Percentiles rank a stretch among this genome's conserved stretches.
These are phyloP conservation scores for Caryopteris hybrid DNA, from an alignment of 305 asterid genomes.

Conservation along the genomic window DNA sequence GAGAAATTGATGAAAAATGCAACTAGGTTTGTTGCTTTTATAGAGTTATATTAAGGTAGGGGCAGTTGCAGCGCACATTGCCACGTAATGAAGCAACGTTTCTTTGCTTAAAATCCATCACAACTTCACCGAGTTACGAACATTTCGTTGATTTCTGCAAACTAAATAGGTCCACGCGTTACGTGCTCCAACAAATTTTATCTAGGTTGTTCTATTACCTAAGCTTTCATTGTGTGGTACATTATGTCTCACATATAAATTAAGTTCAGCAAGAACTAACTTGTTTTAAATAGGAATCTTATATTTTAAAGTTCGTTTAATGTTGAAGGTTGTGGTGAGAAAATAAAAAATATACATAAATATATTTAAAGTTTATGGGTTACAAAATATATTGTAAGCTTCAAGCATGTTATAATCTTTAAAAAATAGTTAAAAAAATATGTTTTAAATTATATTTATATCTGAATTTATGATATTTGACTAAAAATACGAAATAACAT, in stretches of 20 bases:
- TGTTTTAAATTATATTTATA: no score
- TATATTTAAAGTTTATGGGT: no score
- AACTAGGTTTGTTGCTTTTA: neutral
- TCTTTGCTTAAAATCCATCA: conserved; percentile 30
- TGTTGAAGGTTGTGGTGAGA: no score
- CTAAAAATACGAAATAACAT: no score
- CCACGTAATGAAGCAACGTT: conserved; percentile 10
- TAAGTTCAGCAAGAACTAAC: neutral
- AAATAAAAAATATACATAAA: no score
- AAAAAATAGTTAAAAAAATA: no score
- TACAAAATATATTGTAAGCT: no score
- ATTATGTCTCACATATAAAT: no score
- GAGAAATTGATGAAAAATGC: neutral
- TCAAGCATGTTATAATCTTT: no score
- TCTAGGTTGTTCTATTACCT: neutral
- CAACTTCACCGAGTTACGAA: neutral
- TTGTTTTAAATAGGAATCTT: neutral
- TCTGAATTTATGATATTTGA: no score
- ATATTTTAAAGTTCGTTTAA: no score
- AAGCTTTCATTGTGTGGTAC: no score
- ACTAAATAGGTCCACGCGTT: neutral
- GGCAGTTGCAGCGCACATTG: neutral
- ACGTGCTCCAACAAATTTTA: neutral
- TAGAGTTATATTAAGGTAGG: neutral
- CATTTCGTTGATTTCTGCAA: neutral